phyloP scores from a whole-genome alignment of 306 rosid genomes.

The Pyrus communis region DNA sequence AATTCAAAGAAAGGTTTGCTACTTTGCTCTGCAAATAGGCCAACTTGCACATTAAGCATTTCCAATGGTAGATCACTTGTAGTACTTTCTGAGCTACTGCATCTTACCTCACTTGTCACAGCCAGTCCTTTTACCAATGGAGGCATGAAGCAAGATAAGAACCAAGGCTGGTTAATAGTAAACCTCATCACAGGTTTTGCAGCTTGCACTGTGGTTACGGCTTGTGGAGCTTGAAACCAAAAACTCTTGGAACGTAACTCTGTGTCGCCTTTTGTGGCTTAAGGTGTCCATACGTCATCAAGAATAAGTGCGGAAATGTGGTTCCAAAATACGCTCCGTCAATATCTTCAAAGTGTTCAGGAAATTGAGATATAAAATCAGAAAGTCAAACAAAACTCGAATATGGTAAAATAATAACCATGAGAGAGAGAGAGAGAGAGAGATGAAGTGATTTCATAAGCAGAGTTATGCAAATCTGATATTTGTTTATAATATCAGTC shows the following conservation, averaged over 20 bases:
- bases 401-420: neutral
- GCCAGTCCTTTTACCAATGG: neutral
- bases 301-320: constrained; percentile 71
- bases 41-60: constrained; percentile 27
- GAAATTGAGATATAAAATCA: constrained; percentile 10
- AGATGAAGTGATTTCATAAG: neutral
- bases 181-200: constrained; percentile 15
- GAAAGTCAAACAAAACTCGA: neutral
- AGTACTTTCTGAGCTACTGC: constrained; percentile 14
- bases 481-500: neutral
- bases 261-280: constrained; percentile 68
- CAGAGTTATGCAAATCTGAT: neutral
- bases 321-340: constrained; percentile 91
- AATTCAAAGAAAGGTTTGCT: constrained; percentile 20
- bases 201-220: constrained; percentile 30
- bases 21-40: constrained; percentile 16
- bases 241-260: constrained; percentile 73
- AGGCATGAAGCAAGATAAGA: constrained; percentile 9
- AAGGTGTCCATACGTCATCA: constrained; percentile 74
- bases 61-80: constrained; percentile 20
- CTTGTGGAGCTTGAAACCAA: constrained; percentile 80
- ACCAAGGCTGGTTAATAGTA: constrained; percentile 11
- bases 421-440: neutral
- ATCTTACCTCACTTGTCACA: constrained; percentile 21
- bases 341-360: constrained; percentile 50